Base-by-base conservation (phyloP, 345 rosid species). In the Sonneratia caseolaris region DNA sequence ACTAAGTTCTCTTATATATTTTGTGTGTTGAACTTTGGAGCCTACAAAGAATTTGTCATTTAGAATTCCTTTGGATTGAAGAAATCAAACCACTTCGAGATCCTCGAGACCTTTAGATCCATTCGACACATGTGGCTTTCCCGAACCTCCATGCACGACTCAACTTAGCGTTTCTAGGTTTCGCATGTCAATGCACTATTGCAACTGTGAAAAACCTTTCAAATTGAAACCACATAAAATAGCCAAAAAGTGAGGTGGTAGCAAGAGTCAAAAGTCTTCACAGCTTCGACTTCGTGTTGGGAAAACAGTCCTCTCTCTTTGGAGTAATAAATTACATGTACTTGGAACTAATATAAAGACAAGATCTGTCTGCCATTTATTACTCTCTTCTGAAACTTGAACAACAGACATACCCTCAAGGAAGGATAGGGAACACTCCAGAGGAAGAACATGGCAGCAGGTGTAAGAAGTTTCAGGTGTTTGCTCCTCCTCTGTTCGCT, bases 51-150 rank as follows among this genome's bases (percentile, higher is more conserved):
- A 62, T 62, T 32, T 32, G 27, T 35, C 66, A 62, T 62, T 13
- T 27, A 18, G 7, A 1, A 62, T 3, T 13, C 38, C 27, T 35
- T 4, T 37, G 27, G 66, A 62, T 62, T 27, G 38, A 62, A 62
- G 66, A 57, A n/a, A 53, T 53, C 59, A 12, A 62, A 62, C 38
- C 18, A 0, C 37, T 62, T 62, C 66, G 66, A 62, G 66, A 62
- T 62, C 66, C 10, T 62, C 66, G 37, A n/a, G 1, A 3, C 51
- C 66, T 4, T 35, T 62, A 27, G 38, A 62, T 62, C 66, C 37
- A 11, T 14, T 1, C 66, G 66, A 62, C 66, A 62, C 66, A 62
- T 62, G 66, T 32, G 66, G 18, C 66, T 62, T 35, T 62, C 66
- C 10, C 66, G 18, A 62, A 13, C 38, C 18, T 62, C 64, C 16